Base-by-base conservation (phyloP, 768 basidiomycete species). In the Leccinellum luteum region DNA sequence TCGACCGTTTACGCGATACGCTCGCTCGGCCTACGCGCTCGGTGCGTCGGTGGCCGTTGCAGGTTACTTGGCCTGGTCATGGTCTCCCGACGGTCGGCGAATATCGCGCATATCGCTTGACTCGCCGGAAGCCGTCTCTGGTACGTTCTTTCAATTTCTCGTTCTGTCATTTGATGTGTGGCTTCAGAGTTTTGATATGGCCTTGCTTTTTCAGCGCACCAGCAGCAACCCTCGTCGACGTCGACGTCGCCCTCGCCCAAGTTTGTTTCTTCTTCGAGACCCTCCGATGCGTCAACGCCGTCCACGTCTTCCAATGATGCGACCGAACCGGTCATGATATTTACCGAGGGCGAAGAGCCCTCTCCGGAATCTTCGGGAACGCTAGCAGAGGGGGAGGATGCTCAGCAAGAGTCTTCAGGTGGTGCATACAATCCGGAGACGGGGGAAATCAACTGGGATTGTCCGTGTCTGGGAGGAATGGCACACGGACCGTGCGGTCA, bases 401-500 rank as follows among this genome's bases (percentile, higher is more conserved):
- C 61, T 13, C 69, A 69, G 23, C 73, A 48, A 54, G 69, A 65
- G 57, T 55, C 71, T 49, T 63, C 71, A 1, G 70, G 70, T 27
- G 82, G 82, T 38, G 96, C 97, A 5, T 98, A 84, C 79, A 90
- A 99, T 75, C 95, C 95, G 19, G 94, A 85, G 60, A 99, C 97
- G 2, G 97, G 97, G 45, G 94, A 98, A 81, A 98, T 99, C 67
- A 99, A 99, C 77, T 99, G 97, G 97, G 97, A 98, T 70, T 99
- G 97, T 73, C 94, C 97, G 1, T 98, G 97, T 72, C 85, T 99
- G 8, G 97, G 97, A 31, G 97, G 97, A 51, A 98, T 99, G 97
- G 96, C 96, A 10, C 81, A 98, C 68, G 96, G 97, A 6, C 94
- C 94, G 10, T 99, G 97, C 67, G 97, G 97, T 9, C 80, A 81